Conservation (phyloP, 805 yeast species). For the Starmerella davenportii region DNA sequence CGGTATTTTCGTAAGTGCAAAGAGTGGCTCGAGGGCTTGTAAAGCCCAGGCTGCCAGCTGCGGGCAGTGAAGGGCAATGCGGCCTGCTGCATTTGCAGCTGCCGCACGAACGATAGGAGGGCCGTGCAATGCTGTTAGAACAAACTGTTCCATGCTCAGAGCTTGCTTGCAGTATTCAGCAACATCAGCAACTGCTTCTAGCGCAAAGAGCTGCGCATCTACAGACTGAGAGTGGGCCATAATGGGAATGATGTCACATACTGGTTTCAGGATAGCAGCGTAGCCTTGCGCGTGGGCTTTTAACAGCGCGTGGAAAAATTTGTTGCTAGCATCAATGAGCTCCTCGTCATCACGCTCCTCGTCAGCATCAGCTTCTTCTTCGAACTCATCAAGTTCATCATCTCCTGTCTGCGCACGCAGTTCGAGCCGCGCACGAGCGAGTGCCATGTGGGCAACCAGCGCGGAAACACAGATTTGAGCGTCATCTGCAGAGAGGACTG, state of each 20-base stretch:
- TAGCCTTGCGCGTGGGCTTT: constrained; percentile 31
- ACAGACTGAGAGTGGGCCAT: constrained; percentile 36
- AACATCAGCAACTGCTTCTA: constrained; percentile 63
- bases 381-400: constrained; percentile 55
- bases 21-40: constrained; percentile 55
- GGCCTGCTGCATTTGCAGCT: constrained; percentile 70
- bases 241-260: constrained; percentile 37
- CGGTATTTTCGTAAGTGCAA: constrained; percentile 53
- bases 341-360: constrained; percentile 80
- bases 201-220: constrained; percentile 57
- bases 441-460: constrained; percentile 39
- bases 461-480: constrained; percentile 41
- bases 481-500: constrained; percentile 31
- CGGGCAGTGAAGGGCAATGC: constrained; percentile 68
- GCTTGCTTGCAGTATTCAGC: constrained; percentile 62
- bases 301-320: constrained; percentile 53
- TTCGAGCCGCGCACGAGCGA: constrained; percentile 51
- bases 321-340: constrained; percentile 67
- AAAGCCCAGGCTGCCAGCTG: constrained; percentile 44
- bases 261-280: constrained; percentile 2
- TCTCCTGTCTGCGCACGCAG: constrained; percentile 38
- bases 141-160: constrained; percentile 42
- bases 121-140: constrained; percentile 35
- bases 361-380: constrained; percentile 70
- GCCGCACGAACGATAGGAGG: constrained; percentile 62